phyloP scores from a whole-genome alignment of 345 rosid genomes.

The Ailanthus altissimus region DNA sequence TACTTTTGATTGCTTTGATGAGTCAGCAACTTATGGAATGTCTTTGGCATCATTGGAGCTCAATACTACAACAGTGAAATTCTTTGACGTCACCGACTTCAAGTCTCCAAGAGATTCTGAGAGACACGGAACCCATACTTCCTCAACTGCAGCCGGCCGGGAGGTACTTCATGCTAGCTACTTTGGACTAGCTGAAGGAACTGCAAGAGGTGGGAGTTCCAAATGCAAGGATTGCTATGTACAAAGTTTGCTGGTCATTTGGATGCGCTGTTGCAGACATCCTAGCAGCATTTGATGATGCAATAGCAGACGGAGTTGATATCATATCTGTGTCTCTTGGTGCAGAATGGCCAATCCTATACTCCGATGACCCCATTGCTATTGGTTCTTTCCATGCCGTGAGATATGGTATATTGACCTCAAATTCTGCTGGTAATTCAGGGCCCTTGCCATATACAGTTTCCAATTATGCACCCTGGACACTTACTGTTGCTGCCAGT shows the following conservation, averaged over 20 bases:
- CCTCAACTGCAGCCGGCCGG: slow-evolving; percentile 37
- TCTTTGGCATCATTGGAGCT: slow-evolving; percentile 20
- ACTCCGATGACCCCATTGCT: slow-evolving; percentile 26
- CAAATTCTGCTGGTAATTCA: slow-evolving; percentile 31
- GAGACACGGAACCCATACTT: slow-evolving; percentile 37
- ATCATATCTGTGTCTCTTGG: slow-evolving; percentile 36
- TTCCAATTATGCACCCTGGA: slow-evolving; percentile 36
- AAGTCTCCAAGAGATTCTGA: slow-evolving; percentile 29
- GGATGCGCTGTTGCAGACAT: slow-evolving; percentile 34
- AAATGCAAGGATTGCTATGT: slow-evolving; percentile 26
- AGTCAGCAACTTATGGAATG: neutral
- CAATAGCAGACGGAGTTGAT: slow-evolving; percentile 38
- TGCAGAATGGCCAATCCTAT: neutral
- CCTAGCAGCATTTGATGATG: slow-evolving; percentile 39
- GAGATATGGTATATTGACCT: slow-evolving; percentile 31
- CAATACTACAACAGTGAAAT: slow-evolving; percentile 14
- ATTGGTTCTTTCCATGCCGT: slow-evolving; percentile 35
- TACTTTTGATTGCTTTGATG: too few species aligned
- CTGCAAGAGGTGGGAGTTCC: slow-evolving; percentile 34
- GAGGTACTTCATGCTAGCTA: slow-evolving; percentile 23
- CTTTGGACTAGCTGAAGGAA: slow-evolving; percentile 21
- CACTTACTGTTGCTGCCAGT: slow-evolving; percentile 37
- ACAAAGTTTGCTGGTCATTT: slow-evolving; percentile 35
- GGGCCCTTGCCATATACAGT: slow-evolving; percentile 22
- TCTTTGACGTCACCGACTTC: neutral